These are phyloP conservation scores for Dactylellina haptotyla DNA, from an alignment of 2,329 filamentous ascomycete species.

Conservation along the genomic window DNA sequence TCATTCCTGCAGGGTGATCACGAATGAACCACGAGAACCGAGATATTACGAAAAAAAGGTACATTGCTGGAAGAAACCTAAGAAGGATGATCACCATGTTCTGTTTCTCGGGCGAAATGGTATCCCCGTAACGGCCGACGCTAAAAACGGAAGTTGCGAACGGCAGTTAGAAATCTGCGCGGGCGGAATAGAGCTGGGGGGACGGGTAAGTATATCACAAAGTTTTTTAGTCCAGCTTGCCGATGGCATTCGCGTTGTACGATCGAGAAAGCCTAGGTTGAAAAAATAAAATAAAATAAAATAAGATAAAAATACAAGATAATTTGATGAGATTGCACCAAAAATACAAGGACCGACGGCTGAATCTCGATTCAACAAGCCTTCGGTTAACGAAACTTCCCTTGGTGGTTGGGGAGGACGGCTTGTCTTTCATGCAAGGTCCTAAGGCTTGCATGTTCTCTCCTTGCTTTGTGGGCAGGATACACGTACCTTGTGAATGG, in stretches of 20 bases:
- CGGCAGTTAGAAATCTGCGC: constrained; percentile 14
- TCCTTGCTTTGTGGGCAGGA: constrained; percentile 3
- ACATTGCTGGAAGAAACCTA: too few relatives aligned
- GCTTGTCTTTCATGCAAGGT: constrained; percentile 26
- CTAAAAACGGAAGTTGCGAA: constrained; percentile 37
- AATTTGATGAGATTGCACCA: too few relatives aligned
- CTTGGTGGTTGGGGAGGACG: constrained; percentile 1
- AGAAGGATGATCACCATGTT: too few relatives aligned
- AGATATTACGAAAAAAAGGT: background rate
- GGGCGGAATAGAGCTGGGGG: background rate
- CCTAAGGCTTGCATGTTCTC: background rate
- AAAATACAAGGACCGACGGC: background rate
- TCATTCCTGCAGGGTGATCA: background rate
- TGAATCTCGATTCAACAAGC: constrained; percentile 8
- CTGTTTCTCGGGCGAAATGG: background rate
- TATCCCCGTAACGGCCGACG: constrained; percentile 20
- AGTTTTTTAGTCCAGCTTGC: constrained; percentile 6
- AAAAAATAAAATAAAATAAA: too few relatives aligned
- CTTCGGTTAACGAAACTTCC: constrained; percentile 6
- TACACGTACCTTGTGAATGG: constrained; percentile 14
- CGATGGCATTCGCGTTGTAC: constrained; percentile 21
- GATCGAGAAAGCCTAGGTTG: background rate
- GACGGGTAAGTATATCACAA: constrained; percentile 17
- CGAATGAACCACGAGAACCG: too few relatives aligned
- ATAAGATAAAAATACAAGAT: too few relatives aligned